These are phyloP conservation scores for Chamaecrista fasciculata DNA, from an alignment of 306 rosid species.

Conservation along the genomic window DNA sequence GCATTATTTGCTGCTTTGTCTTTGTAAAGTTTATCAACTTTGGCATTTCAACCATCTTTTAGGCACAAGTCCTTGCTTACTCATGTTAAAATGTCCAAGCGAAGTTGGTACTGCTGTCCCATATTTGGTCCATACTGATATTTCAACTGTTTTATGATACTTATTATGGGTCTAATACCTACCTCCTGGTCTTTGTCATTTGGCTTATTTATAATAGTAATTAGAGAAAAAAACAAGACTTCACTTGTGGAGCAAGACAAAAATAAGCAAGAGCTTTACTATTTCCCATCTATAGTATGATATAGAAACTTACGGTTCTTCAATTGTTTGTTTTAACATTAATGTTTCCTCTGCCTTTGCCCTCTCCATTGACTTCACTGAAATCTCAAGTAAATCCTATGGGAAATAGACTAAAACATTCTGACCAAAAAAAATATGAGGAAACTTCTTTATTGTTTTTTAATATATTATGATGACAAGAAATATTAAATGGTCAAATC, in stretches of 20 bases:
- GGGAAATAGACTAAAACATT: neutral
- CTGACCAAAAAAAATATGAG: neutral
- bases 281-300: slow-evolving; percentile 7
- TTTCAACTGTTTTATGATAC: slow-evolving; percentile 13
- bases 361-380: neutral
- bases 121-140: slow-evolving; percentile 9
- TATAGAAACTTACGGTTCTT: neutral
- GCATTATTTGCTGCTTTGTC: slow-evolving; percentile 25
- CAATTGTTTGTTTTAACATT: neutral
- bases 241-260: slow-evolving; percentile 8
- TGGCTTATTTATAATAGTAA: slow-evolving; percentile 22
- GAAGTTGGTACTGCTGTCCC: neutral
- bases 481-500: neutral
- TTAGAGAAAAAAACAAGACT: slow-evolving; percentile 1
- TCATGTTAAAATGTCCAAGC: neutral
- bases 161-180: neutral
- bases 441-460: neutral
- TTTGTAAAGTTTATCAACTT: slow-evolving; percentile 10
- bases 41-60: slow-evolving; percentile 10
- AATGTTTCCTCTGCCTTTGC: neutral
- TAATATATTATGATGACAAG: neutral
- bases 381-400: neutral
- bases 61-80: slow-evolving; percentile 1
- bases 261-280: neutral
- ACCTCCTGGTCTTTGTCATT: neutral